Conservation (phyloP, 2,329 filamentous ascomycete species). For the Fusarium pseudograminearum region DNA sequence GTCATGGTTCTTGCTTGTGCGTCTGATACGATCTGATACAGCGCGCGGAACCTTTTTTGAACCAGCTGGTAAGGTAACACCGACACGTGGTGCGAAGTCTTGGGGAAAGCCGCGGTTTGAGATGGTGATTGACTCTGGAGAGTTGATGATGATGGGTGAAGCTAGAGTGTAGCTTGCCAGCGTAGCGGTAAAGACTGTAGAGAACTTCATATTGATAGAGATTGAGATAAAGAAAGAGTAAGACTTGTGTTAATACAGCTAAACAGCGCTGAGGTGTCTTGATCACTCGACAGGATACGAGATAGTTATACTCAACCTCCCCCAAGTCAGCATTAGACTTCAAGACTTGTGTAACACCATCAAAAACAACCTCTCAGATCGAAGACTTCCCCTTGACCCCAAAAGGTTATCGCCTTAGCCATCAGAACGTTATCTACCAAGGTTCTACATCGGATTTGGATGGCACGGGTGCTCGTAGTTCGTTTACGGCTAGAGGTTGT, state of each 20-base stretch:
- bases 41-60: neutral
- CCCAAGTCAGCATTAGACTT: too few relatives aligned
- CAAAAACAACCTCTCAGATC: constrained; percentile 9
- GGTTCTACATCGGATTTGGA: neutral
- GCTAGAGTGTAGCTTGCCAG: constrained; percentile 7
- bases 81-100: neutral
- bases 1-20: neutral
- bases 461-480: neutral
- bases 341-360: too few relatives aligned
- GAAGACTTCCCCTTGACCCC: neutral
- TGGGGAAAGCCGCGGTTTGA: neutral
- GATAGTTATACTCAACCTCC: constrained; percentile 10
- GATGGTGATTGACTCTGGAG: neutral
- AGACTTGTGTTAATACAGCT: neutral
- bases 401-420: neutral
- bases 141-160: neutral
- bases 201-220: constrained; percentile 25
- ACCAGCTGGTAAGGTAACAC: neutral
- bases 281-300: neutral
- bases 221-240: neutral
- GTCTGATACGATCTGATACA: neutral
- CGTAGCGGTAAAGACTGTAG: neutral
- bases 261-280: neutral
- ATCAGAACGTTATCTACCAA: neutral
- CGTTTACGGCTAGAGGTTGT: neutral